Evolutionary conservation across 352 stramenopile genomes (phyloP).

Genomic region (Pythium scleroteichum): DNA sequence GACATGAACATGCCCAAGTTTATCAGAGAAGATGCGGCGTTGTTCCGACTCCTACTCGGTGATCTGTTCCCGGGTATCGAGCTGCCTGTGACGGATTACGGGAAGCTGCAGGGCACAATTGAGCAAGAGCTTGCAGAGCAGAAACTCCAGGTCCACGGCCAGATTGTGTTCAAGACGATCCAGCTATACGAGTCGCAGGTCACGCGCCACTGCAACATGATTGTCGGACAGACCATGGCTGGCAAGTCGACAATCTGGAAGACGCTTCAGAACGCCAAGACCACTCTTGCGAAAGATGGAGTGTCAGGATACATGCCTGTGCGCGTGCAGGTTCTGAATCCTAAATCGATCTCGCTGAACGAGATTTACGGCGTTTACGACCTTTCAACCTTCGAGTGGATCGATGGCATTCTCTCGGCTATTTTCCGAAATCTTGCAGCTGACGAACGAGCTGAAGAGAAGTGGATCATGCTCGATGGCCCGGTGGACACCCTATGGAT

Average conservation of each 20-base stretch:
- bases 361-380: constrained; percentile 92
- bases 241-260: constrained; percentile 91
- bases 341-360: constrained; percentile 88
- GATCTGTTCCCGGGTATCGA: constrained; percentile 91
- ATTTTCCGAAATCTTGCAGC: constrained; percentile 80
- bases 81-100: constrained; percentile 90
- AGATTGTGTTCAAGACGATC: constrained; percentile 95
- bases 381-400: constrained; percentile 85
- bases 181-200: constrained; percentile 95
- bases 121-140: constrained; percentile 82
- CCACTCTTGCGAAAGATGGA: constrained; percentile 69
- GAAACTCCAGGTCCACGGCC: constrained; percentile 87
- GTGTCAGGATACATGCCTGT: constrained; percentile 82
- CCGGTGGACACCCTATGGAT: constrained; percentile 90
- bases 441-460: constrained; percentile 76
- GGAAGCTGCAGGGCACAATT: constrained; percentile 88
- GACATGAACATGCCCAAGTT: constrained; percentile 97
- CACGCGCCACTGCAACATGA: constrained; percentile 94
- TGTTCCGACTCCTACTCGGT: constrained; percentile 90
- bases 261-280: constrained; percentile 72
- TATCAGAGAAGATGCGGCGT: constrained; percentile 89
- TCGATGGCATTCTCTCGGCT: constrained; percentile 81
- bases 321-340: constrained; percentile 84
- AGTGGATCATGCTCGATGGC: constrained; percentile 89
- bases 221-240: constrained; percentile 91